Base-by-base conservation (phyloP, 1,284 basidiomycete species). In the Acaromyces ingoldii region DNA sequence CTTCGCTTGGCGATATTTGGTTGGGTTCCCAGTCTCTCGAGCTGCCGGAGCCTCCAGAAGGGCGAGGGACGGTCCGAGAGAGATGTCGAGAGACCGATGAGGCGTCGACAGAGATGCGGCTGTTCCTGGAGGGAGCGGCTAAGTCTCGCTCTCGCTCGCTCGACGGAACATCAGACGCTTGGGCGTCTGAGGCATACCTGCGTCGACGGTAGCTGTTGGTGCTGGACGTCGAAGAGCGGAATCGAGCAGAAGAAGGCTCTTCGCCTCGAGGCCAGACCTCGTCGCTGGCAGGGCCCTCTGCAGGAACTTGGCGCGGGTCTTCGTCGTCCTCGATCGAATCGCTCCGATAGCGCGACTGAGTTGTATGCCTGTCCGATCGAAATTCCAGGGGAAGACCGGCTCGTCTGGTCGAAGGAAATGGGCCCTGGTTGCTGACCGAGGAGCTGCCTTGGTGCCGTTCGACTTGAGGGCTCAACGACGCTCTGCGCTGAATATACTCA, bases 51-150 rank as follows among this genome's bases (percentile, higher is more conserved):
- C n/a, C n/a, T n/a, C n/a, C n/a, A n/a, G n/a, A n/a, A n/a, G n/a
- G n/a, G n/a, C 31, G 42, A 25, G 11, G 62, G 46, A 26, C 44
- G 41, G 31, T 49, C 51, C 15, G 54, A 34, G 15, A 15, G 22
- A 66, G 57, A 33, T 64, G 44, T 6, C 62, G 48, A 19, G 63
- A 58, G 5, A 55, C 62, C 11, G 55, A 57, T 4, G 55, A 55
- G 11, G 53, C 42, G 41, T 66, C 64, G 48, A 64, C 51, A 15
- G 64, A 63, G 33, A 64, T 55, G 39, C 62, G 59, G 46, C 57
- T 53, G 25, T 50, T 43, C 15, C 59, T n/a, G n/a, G n/a, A n/a
- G n/a, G n/a, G 53, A 10, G 49, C 55, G 34, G 56, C 57, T 4
- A 53, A 51, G 22, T 59, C 53, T 37, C 57, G 55, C 5, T 55